phyloP scores from a whole-genome alignment of 202 grass and related monocot species.

The Hordeum pubiflorum region DNA sequence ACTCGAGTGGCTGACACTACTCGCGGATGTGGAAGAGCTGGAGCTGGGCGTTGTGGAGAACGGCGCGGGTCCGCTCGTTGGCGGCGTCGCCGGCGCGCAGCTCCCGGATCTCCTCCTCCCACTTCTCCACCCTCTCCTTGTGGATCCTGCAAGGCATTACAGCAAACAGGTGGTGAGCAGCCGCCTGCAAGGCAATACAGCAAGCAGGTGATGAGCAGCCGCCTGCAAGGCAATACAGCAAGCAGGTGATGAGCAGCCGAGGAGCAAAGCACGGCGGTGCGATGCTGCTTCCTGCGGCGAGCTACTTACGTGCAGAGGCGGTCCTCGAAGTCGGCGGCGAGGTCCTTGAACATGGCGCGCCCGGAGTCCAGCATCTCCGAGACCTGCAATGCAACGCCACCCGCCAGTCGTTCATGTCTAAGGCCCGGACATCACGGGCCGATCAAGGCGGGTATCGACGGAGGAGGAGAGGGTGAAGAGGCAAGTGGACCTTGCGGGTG shows the following conservation, averaged over 20 bases:
- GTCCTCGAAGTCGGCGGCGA: slow-evolving; percentile 71
- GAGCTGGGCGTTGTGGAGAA: slow-evolving; percentile 73
- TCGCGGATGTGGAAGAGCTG: slow-evolving; percentile 61
- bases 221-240: background rate
- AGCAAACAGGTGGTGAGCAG: background rate
- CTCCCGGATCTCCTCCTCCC: slow-evolving; percentile 80
- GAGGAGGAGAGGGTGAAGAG: background rate
- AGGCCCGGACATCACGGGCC: background rate
- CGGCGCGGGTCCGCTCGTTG: slow-evolving; percentile 47
- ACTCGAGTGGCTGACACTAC: background rate
- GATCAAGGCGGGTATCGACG: background rate
- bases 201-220: background rate
- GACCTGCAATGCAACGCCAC: slow-evolving; percentile 38
- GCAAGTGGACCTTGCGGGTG: slow-evolving; percentile 59
- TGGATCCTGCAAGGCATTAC: slow-evolving; percentile 42
- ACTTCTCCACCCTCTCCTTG: slow-evolving; percentile 67
- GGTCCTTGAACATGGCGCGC: slow-evolving; percentile 75
- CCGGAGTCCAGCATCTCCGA: slow-evolving; percentile 76
- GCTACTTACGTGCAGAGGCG: slow-evolving; percentile 58
- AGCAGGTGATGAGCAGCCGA: background rate
- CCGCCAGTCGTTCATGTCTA: background rate
- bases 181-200: background rate
- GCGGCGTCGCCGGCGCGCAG: slow-evolving; percentile 58
- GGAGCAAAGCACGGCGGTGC: background rate
- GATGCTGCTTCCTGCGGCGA: background rate